These are phyloP conservation scores for Hypoxylon lienhwacheense DNA, from an alignment of 495 filamentous ascomycete genomes.

Conservation along the genomic window DNA sequence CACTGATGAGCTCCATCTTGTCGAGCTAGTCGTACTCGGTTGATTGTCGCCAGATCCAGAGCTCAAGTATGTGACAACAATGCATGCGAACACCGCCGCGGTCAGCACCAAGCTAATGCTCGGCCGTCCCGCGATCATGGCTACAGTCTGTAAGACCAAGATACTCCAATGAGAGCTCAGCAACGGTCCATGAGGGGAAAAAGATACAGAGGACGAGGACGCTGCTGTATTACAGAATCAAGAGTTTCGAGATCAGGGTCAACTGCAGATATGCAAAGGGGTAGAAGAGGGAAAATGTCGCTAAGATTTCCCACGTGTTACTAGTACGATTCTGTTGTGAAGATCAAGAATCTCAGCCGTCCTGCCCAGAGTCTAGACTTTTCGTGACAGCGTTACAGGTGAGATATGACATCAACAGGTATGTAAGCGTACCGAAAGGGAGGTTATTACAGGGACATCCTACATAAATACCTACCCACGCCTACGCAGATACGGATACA, in stretches of 20 bases:
- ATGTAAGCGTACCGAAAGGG: background rate
- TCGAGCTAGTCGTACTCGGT: constrained; percentile 4
- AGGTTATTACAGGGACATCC: background rate
- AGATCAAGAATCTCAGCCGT: constrained; percentile 3
- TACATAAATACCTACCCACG: constrained; percentile 5
- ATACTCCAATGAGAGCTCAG: background rate
- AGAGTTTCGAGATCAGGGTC: too few relatives aligned
- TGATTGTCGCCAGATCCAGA: constrained; percentile 12
- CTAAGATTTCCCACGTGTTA: constrained; percentile 6
- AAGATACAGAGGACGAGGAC: background rate
- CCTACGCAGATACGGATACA: too few relatives aligned
- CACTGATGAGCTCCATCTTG: constrained; percentile 3
- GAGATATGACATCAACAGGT: constrained; percentile 10
- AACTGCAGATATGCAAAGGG: too few relatives aligned
- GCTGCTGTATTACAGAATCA: too few relatives aligned
- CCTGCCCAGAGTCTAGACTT: constrained; percentile 5
- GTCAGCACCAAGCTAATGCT: constrained; percentile 8
- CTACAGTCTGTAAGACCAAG: background rate
- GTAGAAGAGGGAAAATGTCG: background rate
- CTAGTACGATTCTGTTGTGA: background rate
- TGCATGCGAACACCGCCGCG: constrained; percentile 9
- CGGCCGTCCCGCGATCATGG: constrained; percentile 22
- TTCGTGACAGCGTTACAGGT: background rate
- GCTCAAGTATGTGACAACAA: constrained; percentile 9
- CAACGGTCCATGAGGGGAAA: background rate